Evolutionary conservation across 1,284 basidiomycete species (phyloP).

Genomic region (Apiotrichum montevideense): DNA sequence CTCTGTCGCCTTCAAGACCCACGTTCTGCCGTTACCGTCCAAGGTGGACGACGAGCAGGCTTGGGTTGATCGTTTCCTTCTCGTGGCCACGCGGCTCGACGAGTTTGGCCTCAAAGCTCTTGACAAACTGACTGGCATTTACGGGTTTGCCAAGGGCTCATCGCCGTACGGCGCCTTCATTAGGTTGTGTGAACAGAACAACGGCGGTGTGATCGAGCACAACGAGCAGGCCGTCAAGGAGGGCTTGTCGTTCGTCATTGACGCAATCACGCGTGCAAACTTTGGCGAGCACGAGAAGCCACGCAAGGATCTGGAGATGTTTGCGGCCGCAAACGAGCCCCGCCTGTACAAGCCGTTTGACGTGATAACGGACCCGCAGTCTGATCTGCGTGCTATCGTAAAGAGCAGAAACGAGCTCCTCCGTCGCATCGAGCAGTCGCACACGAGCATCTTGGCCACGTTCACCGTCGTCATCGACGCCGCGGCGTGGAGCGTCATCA

Average conservation of each 20-base stretch:
- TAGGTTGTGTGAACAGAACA: conserved; percentile 66
- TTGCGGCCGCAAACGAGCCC: conserved; percentile 80
- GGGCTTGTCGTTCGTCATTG: conserved; percentile 55
- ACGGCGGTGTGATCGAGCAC: conserved; percentile 79
- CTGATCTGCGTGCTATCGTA: conserved; percentile 70
- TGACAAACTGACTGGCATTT: conserved; percentile 59
- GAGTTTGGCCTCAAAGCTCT: conserved; percentile 57
- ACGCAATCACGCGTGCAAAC: conserved; percentile 31
- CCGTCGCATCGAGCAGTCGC: conserved; percentile 65
- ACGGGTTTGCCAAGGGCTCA: conserved; percentile 37
- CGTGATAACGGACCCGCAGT: conserved; percentile 72
- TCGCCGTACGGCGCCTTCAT: conserved; percentile 53
- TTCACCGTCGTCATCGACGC: conserved; percentile 68
- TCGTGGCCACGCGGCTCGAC: conserved; percentile 66
- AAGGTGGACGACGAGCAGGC: conserved; percentile 59
- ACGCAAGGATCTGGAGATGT: conserved; percentile 68
- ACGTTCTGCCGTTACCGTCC: conserved; percentile 75
- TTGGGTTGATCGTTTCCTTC: conserved; percentile 79
- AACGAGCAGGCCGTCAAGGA: conserved; percentile 58
- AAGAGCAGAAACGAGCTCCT: conserved; percentile 79
- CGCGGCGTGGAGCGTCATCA: conserved; percentile 67
- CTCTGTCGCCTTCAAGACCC: conserved; percentile 53
- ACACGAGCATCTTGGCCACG: conserved; percentile 59
- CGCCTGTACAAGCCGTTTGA: conserved; percentile 78
- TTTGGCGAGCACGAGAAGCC: conserved; percentile 70